Conservation (phyloP, 768 basidiomycete species). For the Dictyophora rubrovolvata region DNA sequence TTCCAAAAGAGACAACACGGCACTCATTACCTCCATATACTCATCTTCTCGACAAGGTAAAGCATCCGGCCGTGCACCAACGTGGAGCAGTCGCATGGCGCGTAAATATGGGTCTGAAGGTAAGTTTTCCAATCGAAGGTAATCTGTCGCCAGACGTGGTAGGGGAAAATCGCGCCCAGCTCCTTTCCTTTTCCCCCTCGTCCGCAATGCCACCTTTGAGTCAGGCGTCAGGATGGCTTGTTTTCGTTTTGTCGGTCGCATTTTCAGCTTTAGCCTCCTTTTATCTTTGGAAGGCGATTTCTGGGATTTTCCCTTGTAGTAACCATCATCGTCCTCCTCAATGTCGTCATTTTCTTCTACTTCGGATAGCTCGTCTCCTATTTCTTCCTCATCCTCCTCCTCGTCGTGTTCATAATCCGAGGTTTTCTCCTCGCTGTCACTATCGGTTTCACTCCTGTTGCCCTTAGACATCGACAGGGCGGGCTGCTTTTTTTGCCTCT, state of each 20-base stretch:
- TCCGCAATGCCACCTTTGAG: constrained; percentile 56
- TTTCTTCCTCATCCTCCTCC: constrained; percentile 56
- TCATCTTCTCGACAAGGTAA: constrained; percentile 86
- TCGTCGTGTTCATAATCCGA: constrained; percentile 30
- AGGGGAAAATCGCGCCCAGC: constrained; percentile 13
- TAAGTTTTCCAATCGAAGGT: constrained; percentile 35
- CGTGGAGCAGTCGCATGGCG: constrained; percentile 86
- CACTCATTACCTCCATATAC: constrained; percentile 61
- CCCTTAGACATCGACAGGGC: neutral
- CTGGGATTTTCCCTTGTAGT: constrained; percentile 35
- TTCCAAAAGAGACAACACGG: constrained; percentile 78
- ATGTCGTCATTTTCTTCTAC: constrained; percentile 51
- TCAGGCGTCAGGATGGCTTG: constrained; percentile 63
- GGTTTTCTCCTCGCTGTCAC: neutral
- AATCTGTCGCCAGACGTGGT: constrained; percentile 13
- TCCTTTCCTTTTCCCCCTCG: constrained; percentile 23
- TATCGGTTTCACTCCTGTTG: neutral
- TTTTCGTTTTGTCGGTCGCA: constrained; percentile 18
- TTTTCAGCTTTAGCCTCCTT: neutral
- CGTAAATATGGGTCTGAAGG: constrained; percentile 75
- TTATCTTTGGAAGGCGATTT: neutral
- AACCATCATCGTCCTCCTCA: constrained; percentile 72
- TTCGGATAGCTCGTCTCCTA: constrained; percentile 65
- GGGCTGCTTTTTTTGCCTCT: neutral
- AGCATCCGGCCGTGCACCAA: constrained; percentile 81